Base-by-base conservation (phyloP, 805 yeast species). In the Lipomyces yamanashiensis region DNA sequence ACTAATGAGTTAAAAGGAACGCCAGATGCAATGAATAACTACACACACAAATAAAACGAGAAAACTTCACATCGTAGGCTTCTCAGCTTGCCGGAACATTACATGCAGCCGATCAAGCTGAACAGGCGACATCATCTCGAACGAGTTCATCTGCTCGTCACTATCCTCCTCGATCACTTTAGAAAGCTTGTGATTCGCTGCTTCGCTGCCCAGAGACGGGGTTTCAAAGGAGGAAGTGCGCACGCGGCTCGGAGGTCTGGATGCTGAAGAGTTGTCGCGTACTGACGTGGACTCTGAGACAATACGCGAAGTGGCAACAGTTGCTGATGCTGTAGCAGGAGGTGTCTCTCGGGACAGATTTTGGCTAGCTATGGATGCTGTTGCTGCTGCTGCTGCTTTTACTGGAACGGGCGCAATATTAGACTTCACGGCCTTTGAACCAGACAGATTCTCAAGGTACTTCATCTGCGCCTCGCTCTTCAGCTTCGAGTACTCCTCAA, bases 91-190 rank as follows among this genome's bases (percentile, higher is more conserved):
- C 9, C 54, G 54, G 33, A 39, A 39, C 41, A 36, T 17, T 10
- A 21, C 44, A 36, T 40, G 21, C 23, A 49, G 9, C 37, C 36
- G 41, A 34, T 57, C 49, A 7, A 58, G 34, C 19, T 33, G 34
- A 23, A 61, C 56, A 28, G 64, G 64, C 37, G 64, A 61, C 55
- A 61, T 39, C 10, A 36, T 44, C 50, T 57, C 63, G 40, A 61
- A 56, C 43, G 49, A 48, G 19, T 19, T 13, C 17, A 10, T 13
- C 39, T 34, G 56, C 47, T 58, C 59, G 7, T 55, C 59, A 12
- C n/a, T 23, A 41, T n/a, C 54, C n/a, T 58, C 61, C n/a, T 58
- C 57, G 39, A 7, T 50, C 13, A 13, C 47, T 6, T 47, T 51
- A 3, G 13, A 33, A 19, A 19, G 34, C 34, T 45, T 43, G 19